Conservation (phyloP, 345 rosid genomes). For the Gossypioides kirkii region DNA sequence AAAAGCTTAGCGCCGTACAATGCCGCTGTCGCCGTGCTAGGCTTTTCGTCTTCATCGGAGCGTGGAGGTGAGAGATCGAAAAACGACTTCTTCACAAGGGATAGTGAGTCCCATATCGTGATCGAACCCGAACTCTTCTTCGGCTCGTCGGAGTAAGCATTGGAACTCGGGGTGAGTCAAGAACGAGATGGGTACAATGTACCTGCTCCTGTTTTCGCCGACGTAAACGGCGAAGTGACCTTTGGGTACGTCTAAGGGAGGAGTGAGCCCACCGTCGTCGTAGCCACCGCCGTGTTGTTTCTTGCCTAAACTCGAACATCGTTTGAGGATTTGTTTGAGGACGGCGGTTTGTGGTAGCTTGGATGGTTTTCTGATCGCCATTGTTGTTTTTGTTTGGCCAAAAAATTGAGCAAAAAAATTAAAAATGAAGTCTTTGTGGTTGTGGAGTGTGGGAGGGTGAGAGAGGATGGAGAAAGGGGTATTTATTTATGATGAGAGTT, state of each 20-base stretch:
- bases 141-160: conserved; percentile 68
- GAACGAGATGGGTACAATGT: conserved; percentile 84
- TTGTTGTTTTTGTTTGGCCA: conserved; percentile 18
- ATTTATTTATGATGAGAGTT: conserved; percentile 34
- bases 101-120: conserved; percentile 93
- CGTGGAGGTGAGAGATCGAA: conserved; percentile 76
- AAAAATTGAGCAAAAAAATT: no score
- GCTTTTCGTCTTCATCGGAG: conserved; percentile 53
- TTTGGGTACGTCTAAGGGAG: conserved; percentile 66
- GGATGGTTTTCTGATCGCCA: conserved; percentile 58
- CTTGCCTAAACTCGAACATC: conserved; percentile 81
- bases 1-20: conserved; percentile 6
- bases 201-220: conserved; percentile 73
- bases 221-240: conserved; percentile 95
- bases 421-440: no score
- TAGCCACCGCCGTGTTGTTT: conserved; percentile 29
- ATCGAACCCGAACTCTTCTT: conserved; percentile 91
- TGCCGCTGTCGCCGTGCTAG: background rate
- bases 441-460: conserved; percentile 3
- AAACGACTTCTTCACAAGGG: conserved; percentile 91
- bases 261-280: conserved; percentile 49
- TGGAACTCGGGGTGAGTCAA: conserved; percentile 76
- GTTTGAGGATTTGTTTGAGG: conserved; percentile 64
- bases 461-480: conserved; percentile 13
- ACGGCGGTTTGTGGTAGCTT: conserved; percentile 60